These are phyloP conservation scores for Lipomyces spencermartinsiae DNA, from an alignment of 805 yeast species.

Conservation along the genomic window DNA sequence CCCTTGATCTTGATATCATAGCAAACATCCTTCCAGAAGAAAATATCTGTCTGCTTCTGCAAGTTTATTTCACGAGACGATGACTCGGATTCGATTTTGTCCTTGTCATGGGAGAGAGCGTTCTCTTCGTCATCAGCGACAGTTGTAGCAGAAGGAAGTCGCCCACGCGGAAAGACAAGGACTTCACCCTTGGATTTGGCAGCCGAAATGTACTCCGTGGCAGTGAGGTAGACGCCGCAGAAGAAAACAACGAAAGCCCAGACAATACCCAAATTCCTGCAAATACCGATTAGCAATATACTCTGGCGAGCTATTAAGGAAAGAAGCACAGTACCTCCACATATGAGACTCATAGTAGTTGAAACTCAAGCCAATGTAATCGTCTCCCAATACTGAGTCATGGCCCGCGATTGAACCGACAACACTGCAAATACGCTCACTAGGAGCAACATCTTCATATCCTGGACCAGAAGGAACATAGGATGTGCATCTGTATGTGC, in stretches of 20 bases:
- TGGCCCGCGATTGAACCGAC: slow-evolving; percentile 64
- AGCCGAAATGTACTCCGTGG: slow-evolving; percentile 60
- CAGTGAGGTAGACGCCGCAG: slow-evolving; percentile 57
- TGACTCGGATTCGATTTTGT: slow-evolving; percentile 19
- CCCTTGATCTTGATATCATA: slow-evolving; percentile 70
- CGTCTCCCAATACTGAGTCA: slow-evolving; percentile 58
- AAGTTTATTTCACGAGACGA: slow-evolving; percentile 26
- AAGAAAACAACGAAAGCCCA: slow-evolving; percentile 63
- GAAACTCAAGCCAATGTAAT: slow-evolving; percentile 54
- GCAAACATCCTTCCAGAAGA: slow-evolving; percentile 79
- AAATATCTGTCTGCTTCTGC: slow-evolving; percentile 52
- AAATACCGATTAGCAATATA: slow-evolving; percentile 1
- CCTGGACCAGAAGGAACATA: slow-evolving; percentile 56
- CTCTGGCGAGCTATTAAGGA: background rate
- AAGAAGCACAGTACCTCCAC: slow-evolving; percentile 53
- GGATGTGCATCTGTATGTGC: slow-evolving; percentile 49
- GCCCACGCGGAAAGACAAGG: slow-evolving; percentile 30
- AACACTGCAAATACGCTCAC: slow-evolving; percentile 58
- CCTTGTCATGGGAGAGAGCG: slow-evolving; percentile 20
- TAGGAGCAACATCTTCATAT: slow-evolving; percentile 43
- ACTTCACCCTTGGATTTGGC: slow-evolving; percentile 37
- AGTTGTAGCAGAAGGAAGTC: slow-evolving; percentile 25
- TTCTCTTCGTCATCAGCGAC: slow-evolving; percentile 30
- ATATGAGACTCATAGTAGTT: slow-evolving; percentile 54
- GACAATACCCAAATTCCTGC: slow-evolving; percentile 64